A percentile compares a stretch with the other conserved stretches of the same genome.
phyloP scores from a whole-genome alignment of 2,329 filamentous ascomycete species.

The Coleophoma cylindrospora region DNA sequence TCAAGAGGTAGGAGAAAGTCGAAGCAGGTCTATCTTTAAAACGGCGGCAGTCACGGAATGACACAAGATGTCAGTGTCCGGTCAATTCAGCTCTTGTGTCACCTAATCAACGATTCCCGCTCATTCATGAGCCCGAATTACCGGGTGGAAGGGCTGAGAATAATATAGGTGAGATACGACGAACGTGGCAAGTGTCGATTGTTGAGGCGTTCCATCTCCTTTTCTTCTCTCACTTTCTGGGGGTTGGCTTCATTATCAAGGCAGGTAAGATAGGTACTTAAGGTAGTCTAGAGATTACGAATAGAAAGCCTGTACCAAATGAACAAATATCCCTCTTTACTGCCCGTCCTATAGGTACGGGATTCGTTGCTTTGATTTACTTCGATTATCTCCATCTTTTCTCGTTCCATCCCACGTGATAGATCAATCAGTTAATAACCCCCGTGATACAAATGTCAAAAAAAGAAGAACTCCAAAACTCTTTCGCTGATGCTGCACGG shows the following conservation, averaged over 20 bases:
- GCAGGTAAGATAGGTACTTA: background rate
- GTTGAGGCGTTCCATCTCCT: background rate
- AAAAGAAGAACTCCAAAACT: conserved; percentile 11
- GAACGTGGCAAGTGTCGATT: no score
- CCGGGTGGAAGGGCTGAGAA: no score
- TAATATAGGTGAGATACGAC: no score
- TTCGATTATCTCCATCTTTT: background rate
- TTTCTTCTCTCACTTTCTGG: background rate
- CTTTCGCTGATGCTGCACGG: conserved; percentile 14
- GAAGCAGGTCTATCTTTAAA: no score
- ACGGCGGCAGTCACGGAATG: no score
- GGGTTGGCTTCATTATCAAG: background rate
- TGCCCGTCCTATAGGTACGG: background rate
- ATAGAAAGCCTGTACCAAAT: background rate
- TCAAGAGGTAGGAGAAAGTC: no score
- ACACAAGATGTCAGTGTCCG: no score
- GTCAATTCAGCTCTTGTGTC: no score
- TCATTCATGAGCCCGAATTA: no score
- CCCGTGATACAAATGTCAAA: background rate
- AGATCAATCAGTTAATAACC: no score
- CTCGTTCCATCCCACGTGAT: background rate
- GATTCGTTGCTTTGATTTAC: background rate
- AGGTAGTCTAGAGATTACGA: background rate
- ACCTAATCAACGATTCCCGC: no score
- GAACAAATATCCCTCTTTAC: background rate